phyloP scores from a whole-genome alignment of 1,284 basidiomycete genomes.

The Puccinia sorghi region DNA sequence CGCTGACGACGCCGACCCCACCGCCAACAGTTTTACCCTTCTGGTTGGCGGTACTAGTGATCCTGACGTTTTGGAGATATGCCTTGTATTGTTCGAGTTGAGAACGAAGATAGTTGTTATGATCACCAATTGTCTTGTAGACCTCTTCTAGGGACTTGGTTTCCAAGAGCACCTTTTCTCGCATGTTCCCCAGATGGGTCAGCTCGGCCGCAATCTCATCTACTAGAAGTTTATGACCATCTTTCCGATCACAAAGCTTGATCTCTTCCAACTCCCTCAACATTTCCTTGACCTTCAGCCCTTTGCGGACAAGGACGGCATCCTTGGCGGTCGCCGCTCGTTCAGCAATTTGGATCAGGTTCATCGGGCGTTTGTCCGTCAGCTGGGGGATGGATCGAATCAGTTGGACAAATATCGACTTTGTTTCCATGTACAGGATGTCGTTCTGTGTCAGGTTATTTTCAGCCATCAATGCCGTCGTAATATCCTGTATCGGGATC shows the following conservation, averaged over 20 bases:
- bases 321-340: constrained; percentile 95
- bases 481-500: constrained; percentile 95
- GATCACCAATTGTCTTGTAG: constrained; percentile 98
- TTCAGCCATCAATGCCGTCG: constrained; percentile 84
- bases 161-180: constrained; percentile 92
- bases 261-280: constrained; percentile 90
- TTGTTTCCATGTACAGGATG: constrained; percentile 99
- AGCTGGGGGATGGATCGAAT: constrained; percentile 88
- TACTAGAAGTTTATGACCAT: constrained; percentile 90
- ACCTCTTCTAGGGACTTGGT: constrained; percentile 89
- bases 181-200: constrained; percentile 89
- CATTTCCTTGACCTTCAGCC: constrained; percentile 99
- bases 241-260: constrained; percentile 71
- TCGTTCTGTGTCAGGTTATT: constrained; percentile 96
- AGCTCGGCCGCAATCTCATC: constrained; percentile 95
- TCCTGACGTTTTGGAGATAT: constrained; percentile 93
- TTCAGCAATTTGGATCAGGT: constrained; percentile 86
- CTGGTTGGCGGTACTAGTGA: constrained; percentile 65
- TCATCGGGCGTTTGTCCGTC: constrained; percentile 80
- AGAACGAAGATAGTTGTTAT: constrained; percentile 92
- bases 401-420: constrained; percentile 97
- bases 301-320: constrained; percentile 86
- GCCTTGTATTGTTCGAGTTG: constrained; percentile 99
- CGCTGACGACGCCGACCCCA: constrained; percentile 89
- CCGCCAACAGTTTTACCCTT: constrained; percentile 75